phyloP scores from a whole-genome alignment of 306 rosid species.

The Datisca glomerata region DNA sequence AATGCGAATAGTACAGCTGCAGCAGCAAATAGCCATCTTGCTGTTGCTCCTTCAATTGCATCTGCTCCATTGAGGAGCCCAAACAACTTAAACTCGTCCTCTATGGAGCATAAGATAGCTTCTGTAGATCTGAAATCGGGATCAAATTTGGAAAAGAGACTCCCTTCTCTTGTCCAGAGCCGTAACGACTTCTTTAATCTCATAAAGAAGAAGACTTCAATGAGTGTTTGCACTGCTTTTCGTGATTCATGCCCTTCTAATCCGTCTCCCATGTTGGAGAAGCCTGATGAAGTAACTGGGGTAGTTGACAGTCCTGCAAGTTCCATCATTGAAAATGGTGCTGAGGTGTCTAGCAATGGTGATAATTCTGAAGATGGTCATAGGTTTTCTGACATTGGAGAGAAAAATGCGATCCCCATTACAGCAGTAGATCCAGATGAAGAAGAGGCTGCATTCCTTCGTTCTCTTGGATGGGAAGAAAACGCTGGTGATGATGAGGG shows the following conservation, averaged over 20 bases:
- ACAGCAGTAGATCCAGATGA: conserved; percentile 58
- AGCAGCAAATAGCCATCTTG: conserved; percentile 46
- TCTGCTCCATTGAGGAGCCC: conserved; percentile 60
- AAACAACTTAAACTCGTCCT: conserved; percentile 32
- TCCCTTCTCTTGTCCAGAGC: conserved; percentile 82
- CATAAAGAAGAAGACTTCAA: conserved; percentile 61
- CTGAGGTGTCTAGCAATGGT: conserved; percentile 42
- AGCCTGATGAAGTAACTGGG: conserved; percentile 41
- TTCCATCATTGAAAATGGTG: conserved; percentile 41
- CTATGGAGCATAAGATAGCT: conserved; percentile 54
- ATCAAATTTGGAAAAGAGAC: conserved; percentile 60
- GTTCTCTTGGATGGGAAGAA: conserved; percentile 98
- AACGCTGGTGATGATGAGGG: conserved; percentile 84
- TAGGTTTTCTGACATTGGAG: conserved; percentile 24
- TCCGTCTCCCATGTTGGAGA: conserved; percentile 44
- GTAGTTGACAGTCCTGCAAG: conserved; percentile 39
- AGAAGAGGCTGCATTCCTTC: conserved; percentile 94
- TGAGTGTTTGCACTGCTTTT: conserved; percentile 32
- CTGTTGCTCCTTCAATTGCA: conserved; percentile 49
- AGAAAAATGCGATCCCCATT: conserved; percentile 22
- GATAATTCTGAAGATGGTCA: conserved; percentile 36
- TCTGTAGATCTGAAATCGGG: conserved; percentile 61
- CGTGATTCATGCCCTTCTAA: conserved; percentile 41
- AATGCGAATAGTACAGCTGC: conserved; percentile 37
- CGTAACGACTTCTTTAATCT: conserved; percentile 89